Conservation (phyloP, 1,139 yeast genomes). For the Lodderomyces beijingensis region DNA sequence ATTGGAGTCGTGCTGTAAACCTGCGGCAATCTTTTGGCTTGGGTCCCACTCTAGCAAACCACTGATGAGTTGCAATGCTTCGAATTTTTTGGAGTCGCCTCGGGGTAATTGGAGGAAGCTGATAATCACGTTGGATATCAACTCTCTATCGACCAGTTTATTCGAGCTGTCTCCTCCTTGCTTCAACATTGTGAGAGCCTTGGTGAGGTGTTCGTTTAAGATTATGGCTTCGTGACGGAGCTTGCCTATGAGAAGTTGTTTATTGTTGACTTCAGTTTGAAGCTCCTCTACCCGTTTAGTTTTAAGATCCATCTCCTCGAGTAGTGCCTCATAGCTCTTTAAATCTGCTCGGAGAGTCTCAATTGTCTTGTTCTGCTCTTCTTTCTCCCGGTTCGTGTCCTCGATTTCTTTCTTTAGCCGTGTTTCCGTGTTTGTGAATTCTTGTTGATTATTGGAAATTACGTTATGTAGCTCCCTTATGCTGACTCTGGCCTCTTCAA, state of each 20-base stretch:
- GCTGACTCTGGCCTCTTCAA: slow-evolving; percentile 10
- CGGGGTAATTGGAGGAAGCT: slow-evolving; percentile 86
- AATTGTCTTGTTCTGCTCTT: slow-evolving; percentile 6
- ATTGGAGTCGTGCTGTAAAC: slow-evolving; percentile 50
- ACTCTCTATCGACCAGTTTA: slow-evolving; percentile 79
- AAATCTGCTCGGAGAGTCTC: slow-evolving; percentile 9
- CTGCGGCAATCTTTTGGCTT: slow-evolving; percentile 76
- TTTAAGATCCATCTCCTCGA: slow-evolving; percentile 8
- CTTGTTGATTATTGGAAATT: slow-evolving; percentile 6
- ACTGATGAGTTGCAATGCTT: slow-evolving; percentile 79
- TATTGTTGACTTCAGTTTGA: slow-evolving; percentile 51
- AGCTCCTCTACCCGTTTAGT: slow-evolving; percentile 17
- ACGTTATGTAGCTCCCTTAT: slow-evolving; percentile 8
- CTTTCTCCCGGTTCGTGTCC: slow-evolving; percentile 6
- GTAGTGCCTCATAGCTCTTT: slow-evolving; percentile 5
- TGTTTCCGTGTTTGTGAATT: background rate
- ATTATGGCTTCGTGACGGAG: slow-evolving; percentile 95
- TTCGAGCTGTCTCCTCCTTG: slow-evolving; percentile 60
- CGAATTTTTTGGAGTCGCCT: slow-evolving; percentile 91
- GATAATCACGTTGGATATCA: slow-evolving; percentile 78
- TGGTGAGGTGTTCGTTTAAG: slow-evolving; percentile 87
- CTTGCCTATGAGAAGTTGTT: slow-evolving; percentile 79
- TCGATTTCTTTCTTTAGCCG: slow-evolving; percentile 12
- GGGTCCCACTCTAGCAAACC: slow-evolving; percentile 89
- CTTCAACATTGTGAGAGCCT: slow-evolving; percentile 74